Evolutionary conservation across 2,329 filamentous ascomycete species (phyloP), one percentile per base, ranked within the genome.

Genomic region (Cryphonectria radicalis): DNA sequence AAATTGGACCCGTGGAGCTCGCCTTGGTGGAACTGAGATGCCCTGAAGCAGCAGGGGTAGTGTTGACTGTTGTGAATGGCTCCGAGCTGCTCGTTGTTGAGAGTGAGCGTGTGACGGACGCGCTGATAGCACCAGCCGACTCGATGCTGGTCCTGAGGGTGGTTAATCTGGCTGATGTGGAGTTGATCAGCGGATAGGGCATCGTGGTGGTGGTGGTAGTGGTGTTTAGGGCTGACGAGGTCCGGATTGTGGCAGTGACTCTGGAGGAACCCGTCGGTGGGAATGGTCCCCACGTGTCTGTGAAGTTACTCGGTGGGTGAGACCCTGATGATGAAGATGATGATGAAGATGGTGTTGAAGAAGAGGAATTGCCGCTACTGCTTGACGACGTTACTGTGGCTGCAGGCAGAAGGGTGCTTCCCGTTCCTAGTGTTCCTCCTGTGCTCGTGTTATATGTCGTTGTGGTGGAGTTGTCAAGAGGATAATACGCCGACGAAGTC

Each of bases 261-360:
- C 10, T 19, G 11, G 19, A 46, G 42, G 63, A 7, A n/a, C n/a
- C 25, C 22, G 63, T 25, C 1, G 63, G 63, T 13, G 25, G 42
- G 25, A 59, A 59, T 40, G 35, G 32, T 40, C 43, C 46, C 7
- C 19, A 22, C 7, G 64, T 55, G 8, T n/a, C 35, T 37, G 43
- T 66, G 8, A 46, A 66, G 22, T 66, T 66, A 14, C 46, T 66
- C 17, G 53, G n/a, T 46, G 46, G 46, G n/a, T 25, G 37, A 22
- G 43, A 32, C 46, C 7, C 28, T 10, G 32, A 37, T 13, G 43
- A 37, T 10, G 43, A 17, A 6, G 32, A 40, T 10, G 32, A 37
- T 13, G 43, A 37, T 10, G 43, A 17, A 6, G 32, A 40, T 35
- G 22, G 4, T 42, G 25, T n/a, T 10, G 46, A 55, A 40, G 1